Evolutionary conservation across 257 asterid species (phyloP), one percentile per base, ranked within the genome.

Genomic region (Przewalskia tangutica): DNA sequence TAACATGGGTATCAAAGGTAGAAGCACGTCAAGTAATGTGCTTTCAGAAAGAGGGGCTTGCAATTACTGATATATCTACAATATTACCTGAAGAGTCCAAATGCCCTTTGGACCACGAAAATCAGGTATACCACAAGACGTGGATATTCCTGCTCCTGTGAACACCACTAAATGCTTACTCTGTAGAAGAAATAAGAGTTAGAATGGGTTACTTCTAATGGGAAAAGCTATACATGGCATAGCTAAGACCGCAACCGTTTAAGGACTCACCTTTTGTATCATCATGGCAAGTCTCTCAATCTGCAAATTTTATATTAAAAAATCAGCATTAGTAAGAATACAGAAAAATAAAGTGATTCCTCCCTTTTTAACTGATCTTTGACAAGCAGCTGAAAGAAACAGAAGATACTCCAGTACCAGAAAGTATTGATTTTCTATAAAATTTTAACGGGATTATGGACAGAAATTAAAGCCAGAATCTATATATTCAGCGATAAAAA

Each of bases 21-120:
- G 78, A 20, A 71, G 20, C 40, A 81, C 38, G 80, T 55, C 76
- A 34, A 40, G 20, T 23, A 53, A 68, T 7, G 62, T 81, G 70
- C 42, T 71, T 71, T 71, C 58, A 44, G 18, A 71, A 58, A 62
- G 50, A 63, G 63, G 75, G 55, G 27, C 42, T 7, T 68, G 68
- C 17, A 62, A 48, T 54, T 63, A 77, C 44, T 10, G 55, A 80
- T 64, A 42, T 55, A 79, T 84, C 51, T 54, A 44, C n/a, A 68
- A 59, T 20, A 53, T 80, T 85, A 93, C 99, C 95, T 95, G 99
- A 84, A 95, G 97, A 23, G 99, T 95, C 99, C 99, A 95, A 84
- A 95, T 90, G 38, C 99, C 99, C 83, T 93, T 93, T 77, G 99
- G 99, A 73, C 99, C 99, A 81, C 99, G 97, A 87, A 95, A 95